A percentile compares a stretch with the other conserved stretches of the same genome.
Conservation (phyloP, 2,329 filamentous ascomycete species). For the Pseudogymnoascus sp. region DNA sequence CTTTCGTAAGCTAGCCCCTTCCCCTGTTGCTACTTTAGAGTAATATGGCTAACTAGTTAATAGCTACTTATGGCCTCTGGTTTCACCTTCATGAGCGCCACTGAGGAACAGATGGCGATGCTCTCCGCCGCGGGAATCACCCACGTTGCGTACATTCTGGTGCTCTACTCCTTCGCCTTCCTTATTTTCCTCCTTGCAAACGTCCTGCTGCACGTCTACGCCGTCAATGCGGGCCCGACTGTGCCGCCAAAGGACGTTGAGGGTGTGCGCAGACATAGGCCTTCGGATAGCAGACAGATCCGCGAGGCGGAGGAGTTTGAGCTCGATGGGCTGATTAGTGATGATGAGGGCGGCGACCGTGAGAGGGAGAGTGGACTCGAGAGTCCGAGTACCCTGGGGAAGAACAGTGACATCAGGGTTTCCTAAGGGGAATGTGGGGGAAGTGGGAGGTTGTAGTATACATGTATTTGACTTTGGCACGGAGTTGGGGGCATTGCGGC, state of each 20-base stretch:
- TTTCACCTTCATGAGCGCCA: conserved; percentile 96
- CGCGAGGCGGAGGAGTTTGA: conserved; percentile 89
- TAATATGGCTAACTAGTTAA: neutral
- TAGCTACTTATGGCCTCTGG: conserved; percentile 86
- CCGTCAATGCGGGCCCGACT: conserved; percentile 43
- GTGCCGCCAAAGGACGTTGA: conserved; percentile 28
- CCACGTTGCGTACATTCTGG: conserved; percentile 85
- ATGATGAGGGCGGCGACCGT: conserved; percentile 62
- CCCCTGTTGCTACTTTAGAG: conserved; percentile 14
- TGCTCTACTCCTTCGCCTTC: conserved; percentile 85
- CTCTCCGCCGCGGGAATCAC: conserved; percentile 68
- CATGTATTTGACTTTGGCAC: neutral
- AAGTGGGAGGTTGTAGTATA: neutral
- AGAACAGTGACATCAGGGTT: conserved; percentile 33
- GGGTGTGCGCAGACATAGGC: conserved; percentile 29
- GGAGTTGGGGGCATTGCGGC: neutral
- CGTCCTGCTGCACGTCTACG: conserved; percentile 78
- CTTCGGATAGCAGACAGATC: conserved; percentile 47
- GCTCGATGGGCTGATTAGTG: conserved; percentile 80
- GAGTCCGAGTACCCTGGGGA: conserved; percentile 43
- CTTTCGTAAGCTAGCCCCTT: conserved; percentile 50
- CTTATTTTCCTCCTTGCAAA: conserved; percentile 85
- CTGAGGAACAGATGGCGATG: conserved; percentile 87
- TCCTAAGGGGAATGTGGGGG: neutral
- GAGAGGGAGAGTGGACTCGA: conserved; percentile 36